These are phyloP conservation scores for Batkoa obscura DNA, from an alignment of 371 early-diverging fungal species.

Conservation along the genomic window DNA sequence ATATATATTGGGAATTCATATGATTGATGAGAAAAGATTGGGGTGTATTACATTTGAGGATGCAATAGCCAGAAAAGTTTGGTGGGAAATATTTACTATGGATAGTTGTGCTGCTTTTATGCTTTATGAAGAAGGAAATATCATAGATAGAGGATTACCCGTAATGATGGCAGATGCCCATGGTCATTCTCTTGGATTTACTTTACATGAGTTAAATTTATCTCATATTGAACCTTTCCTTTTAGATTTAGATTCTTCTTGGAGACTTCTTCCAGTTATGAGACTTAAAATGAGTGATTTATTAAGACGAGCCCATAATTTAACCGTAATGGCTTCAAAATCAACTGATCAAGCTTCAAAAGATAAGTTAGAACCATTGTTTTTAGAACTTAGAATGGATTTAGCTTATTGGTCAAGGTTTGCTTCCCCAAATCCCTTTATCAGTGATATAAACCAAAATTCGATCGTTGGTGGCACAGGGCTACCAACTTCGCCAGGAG, in stretches of 20 bases:
- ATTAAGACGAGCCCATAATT: neutral
- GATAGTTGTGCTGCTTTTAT: neutral
- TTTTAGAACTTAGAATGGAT: neutral
- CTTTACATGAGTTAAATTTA: neutral
- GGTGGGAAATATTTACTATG: constrained; percentile 2
- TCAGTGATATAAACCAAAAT: neutral
- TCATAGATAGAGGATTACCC: neutral
- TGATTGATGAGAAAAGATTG: neutral
- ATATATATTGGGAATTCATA: neutral
- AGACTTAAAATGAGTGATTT: neutral
- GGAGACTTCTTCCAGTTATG: neutral
- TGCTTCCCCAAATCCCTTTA: constrained; percentile 2
- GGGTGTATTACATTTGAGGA: neutral
- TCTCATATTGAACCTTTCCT: neutral
- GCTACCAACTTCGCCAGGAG: neutral
- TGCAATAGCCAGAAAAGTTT: neutral
- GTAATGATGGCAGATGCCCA: neutral
- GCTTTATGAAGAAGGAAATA: neutral
- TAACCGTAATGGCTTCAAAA: neutral
- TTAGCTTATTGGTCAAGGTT: neutral
- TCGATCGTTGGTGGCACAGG: neutral
- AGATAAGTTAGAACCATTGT: no score
- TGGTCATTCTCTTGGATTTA: neutral
- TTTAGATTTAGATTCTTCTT: neutral
- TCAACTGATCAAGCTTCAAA: neutral